Evolutionary conservation across 768 basidiomycete genomes (phyloP).

Genomic region (Dioszegia hungarica): DNA sequence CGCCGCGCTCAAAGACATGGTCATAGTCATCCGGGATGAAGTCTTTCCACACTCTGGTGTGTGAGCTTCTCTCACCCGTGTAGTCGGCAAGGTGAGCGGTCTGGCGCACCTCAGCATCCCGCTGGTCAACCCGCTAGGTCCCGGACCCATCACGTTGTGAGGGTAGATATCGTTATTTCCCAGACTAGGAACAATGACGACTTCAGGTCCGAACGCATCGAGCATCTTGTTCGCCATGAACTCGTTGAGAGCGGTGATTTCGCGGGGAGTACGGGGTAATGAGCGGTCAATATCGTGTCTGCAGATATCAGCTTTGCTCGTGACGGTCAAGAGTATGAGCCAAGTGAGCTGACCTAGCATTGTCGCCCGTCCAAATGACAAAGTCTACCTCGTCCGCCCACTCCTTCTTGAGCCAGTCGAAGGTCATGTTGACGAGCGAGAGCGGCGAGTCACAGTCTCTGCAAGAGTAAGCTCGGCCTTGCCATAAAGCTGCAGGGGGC

Average conservation of each 20-base stretch:
- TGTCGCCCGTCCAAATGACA: constrained; percentile 62
- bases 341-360: constrained; percentile 46
- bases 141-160: constrained; percentile 51
- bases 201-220: constrained; percentile 62
- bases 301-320: not conserved
- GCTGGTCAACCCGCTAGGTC: constrained; percentile 50
- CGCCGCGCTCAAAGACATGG: constrained; percentile 81
- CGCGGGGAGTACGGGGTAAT: constrained; percentile 70
- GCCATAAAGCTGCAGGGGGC: not conserved
- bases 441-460: constrained; percentile 68
- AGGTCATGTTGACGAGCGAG: constrained; percentile 69
- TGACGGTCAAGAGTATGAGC: too few species aligned
- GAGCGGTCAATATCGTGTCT: constrained; percentile 81
- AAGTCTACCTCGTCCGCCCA: constrained; percentile 85
- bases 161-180: constrained; percentile 91
- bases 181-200: constrained; percentile 75
- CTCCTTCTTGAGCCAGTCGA: constrained; percentile 70
- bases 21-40: constrained; percentile 75
- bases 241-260: constrained; percentile 73
- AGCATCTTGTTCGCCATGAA: constrained; percentile 65
- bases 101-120: constrained; percentile 60
- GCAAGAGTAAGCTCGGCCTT: not conserved
- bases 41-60: constrained; percentile 65
- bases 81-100: not conserved
- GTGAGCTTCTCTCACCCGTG: too few species aligned